These are phyloP conservation scores for Apiospora koreana DNA, from an alignment of 2,329 filamentous ascomycete genomes.

Conservation along the genomic window DNA sequence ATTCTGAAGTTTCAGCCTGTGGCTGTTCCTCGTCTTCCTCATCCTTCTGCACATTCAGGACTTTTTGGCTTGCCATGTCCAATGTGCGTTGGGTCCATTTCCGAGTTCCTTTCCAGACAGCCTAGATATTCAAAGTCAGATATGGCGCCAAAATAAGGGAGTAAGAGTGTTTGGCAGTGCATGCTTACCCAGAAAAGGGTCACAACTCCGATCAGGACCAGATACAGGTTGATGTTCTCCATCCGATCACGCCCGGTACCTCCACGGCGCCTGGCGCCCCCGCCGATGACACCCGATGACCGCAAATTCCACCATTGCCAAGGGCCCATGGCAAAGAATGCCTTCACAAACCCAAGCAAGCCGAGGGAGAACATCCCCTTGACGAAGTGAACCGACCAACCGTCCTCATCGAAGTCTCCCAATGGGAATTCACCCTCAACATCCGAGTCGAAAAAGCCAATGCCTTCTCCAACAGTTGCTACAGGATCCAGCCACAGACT, in stretches of 20 bases:
- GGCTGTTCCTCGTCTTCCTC: slow-evolving; percentile 45
- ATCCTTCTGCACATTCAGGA: slow-evolving; percentile 75
- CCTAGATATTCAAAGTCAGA: slow-evolving; percentile 42
- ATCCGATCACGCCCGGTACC: slow-evolving; percentile 74
- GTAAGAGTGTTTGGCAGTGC: background rate
- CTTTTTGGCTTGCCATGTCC: slow-evolving; percentile 74
- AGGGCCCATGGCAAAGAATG: slow-evolving; percentile 71
- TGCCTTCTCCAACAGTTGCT: slow-evolving; percentile 54
- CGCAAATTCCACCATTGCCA: slow-evolving; percentile 79
- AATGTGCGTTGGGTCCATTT: slow-evolving; percentile 72
- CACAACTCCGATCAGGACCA: slow-evolving; percentile 76
- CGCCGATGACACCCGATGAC: slow-evolving; percentile 55
- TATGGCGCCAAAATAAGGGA: slow-evolving; percentile 15
- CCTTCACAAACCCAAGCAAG: slow-evolving; percentile 81
- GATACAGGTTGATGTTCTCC: slow-evolving; percentile 75
- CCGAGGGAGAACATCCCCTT: slow-evolving; percentile 92
- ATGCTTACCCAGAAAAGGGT: slow-evolving; percentile 75
- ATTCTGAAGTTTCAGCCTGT: slow-evolving; percentile 27
- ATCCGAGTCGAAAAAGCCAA: slow-evolving; percentile 38
- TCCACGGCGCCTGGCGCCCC: slow-evolving; percentile 54
- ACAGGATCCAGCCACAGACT: slow-evolving; percentile 82
- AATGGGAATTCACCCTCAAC: slow-evolving; percentile 32
- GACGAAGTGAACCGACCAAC: slow-evolving; percentile 81
- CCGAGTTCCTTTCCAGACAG: slow-evolving; percentile 80
- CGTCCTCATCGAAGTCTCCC: slow-evolving; percentile 31